These are phyloP conservation scores for Clausena lansium DNA, from an alignment of 345 rosid species.

Conservation along the genomic window DNA sequence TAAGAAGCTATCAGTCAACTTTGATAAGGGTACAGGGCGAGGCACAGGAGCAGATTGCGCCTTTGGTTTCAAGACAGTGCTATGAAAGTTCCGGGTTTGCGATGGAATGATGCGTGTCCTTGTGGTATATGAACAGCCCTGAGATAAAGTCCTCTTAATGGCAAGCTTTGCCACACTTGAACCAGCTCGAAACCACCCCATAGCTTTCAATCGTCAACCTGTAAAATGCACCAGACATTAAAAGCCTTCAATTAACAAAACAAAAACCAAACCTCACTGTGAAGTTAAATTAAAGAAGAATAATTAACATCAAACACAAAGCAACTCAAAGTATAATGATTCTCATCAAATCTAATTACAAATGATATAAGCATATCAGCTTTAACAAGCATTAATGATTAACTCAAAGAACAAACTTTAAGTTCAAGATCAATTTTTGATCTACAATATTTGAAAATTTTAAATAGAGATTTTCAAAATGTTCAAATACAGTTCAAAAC, in stretches of 20 bases:
- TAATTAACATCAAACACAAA: not conserved
- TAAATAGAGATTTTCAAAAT: not conserved
- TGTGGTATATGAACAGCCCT: conserved; percentile 39
- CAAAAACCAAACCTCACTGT: not conserved
- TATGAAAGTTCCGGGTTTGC: conserved; percentile 43
- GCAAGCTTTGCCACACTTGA: conserved; percentile 62
- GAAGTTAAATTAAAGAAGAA: not conserved
- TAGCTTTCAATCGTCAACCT: conserved; percentile 28
- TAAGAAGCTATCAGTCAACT: conserved; percentile 71
- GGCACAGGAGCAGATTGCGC: conserved; percentile 69
- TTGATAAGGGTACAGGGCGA: conserved; percentile 72
- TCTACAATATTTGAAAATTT: not conserved
- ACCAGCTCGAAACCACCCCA: conserved; percentile 74
- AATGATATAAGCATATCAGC: not conserved
- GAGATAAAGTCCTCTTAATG: conserved; percentile 57
- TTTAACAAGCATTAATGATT: not conserved
- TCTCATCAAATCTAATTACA: not conserved
- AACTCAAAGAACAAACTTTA: not conserved
- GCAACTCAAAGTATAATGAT: not conserved
- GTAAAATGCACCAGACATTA: not conserved
- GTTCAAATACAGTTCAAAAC: not conserved
- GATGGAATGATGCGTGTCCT: conserved; percentile 41
- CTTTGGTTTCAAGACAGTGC: conserved; percentile 51
- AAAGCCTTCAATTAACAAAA: not conserved
- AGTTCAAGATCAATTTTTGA: not conserved